These are phyloP conservation scores for Cunninghamia lanceolata DNA, from an alignment of 75 land plant genomes.

Conservation along the genomic window DNA sequence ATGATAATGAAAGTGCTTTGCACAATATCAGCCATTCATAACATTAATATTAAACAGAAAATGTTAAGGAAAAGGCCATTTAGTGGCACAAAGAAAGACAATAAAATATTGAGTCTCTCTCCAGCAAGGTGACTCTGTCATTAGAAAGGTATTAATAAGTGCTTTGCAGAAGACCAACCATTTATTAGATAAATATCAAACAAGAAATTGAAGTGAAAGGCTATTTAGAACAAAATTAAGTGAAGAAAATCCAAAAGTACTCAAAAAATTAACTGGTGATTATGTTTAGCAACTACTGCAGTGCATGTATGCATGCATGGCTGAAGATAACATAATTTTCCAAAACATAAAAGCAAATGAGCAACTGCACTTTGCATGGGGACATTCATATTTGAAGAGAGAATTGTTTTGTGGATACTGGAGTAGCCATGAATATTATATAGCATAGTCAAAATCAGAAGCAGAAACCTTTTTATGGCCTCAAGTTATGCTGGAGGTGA, in stretches of 20 bases:
- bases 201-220: background rate
- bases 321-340: background rate
- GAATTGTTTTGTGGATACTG: background rate
- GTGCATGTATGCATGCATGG: background rate
- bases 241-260: background rate
- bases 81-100: too few species aligned
- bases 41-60: too few species aligned
- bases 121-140: background rate
- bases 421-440: background rate
- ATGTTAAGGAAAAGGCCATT: background rate
- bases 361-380: background rate
- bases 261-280: background rate
- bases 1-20: background rate
- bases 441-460: background rate
- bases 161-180: background rate
- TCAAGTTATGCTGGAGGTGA: background rate
- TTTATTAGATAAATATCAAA: background rate
- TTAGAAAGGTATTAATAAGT: background rate
- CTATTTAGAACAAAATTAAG: background rate
- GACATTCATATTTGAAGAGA: background rate
- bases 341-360: background rate
- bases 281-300: background rate
- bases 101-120: background rate
- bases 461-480: background rate
- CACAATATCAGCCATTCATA: background rate